Evolutionary conservation across 1,284 basidiomycete species (phyloP), one percentile per base, ranked within the genome.

Genomic region (Polyporus tsugae): DNA sequence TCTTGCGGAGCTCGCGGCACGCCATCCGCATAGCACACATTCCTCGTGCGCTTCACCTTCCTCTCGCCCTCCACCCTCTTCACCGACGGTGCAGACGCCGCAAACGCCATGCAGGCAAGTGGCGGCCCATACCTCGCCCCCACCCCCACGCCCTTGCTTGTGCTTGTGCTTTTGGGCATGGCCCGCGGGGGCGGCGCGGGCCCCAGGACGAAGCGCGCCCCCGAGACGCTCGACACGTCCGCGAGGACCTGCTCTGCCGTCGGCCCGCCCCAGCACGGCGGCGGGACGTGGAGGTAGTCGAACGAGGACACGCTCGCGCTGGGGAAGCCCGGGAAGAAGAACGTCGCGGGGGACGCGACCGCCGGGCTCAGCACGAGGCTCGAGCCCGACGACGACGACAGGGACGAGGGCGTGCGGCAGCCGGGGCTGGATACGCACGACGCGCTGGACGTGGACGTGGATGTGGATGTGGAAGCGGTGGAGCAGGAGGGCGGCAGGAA

Each of bases 321-420:
- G 11, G 58, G 22, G 58, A 60, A 42, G 39, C 58, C 11, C 22
- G 58, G 58, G 39, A 60, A 60, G 22, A 39, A 60, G 58, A 60
- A 39, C 38, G 36, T 13, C 22, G 58, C 38, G 38, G 58, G 58
- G 11, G 58, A 60, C 38, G 58, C 58, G 35, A 25, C 22, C 6
- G 58, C 22, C n/a, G 58, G 39, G 58, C 38, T 60, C 22, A 60
- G 38, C 36, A 10, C 38, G 38, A 42, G 58, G 38, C 22, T 39
- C 38, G 33, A 36, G 35, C 55, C 19, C 17, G 55, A 57, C 17
- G 33, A 17, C 6, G 15, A 19, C 17, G 55, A 58, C 17, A 11
- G 10, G 19, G 35, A 35, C 6, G 35, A 9, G 6, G 19, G 35
- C 6, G 53, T 19, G 33, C 13, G 6, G 35, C 29, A 11, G 35